Conservation (phyloP, 2,329 filamentous ascomycete genomes). For the Pezicula rhizophila region DNA sequence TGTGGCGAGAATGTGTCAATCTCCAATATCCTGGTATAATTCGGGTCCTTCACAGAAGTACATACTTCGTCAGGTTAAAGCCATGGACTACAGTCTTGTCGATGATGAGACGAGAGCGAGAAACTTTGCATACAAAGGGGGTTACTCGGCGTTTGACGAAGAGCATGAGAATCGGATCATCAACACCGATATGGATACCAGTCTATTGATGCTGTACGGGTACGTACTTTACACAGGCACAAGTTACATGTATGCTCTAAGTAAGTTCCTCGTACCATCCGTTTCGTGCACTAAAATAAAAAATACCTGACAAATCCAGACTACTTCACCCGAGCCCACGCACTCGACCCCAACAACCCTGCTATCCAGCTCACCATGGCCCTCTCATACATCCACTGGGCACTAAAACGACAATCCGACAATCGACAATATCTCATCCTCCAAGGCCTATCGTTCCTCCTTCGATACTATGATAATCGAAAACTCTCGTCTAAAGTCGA, state of each 20-base stretch:
- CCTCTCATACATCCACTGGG: constrained; percentile 80
- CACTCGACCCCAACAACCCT: constrained; percentile 69
- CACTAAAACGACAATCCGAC: constrained; percentile 80
- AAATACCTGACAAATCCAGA: constrained; percentile 34
- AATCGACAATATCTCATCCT: constrained; percentile 84
- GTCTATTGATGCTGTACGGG: constrained; percentile 80
- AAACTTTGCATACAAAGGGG: constrained; percentile 35
- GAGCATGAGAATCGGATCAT: constrained; percentile 23
- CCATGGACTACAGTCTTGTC: constrained; percentile 67
- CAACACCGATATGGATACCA: constrained; percentile 56
- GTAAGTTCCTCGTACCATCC: constrained; percentile 33
- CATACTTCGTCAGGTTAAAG: constrained; percentile 84
- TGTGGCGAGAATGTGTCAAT: constrained; percentile 70
- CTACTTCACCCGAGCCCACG: constrained; percentile 76
- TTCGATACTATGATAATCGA: constrained; percentile 63
- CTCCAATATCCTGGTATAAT: constrained; percentile 69
- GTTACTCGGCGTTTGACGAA: constrained; percentile 31
- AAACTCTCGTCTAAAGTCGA: constrained; percentile 29
- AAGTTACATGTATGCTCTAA: constrained; percentile 77
- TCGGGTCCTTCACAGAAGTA: constrained; percentile 83
- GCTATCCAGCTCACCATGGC: constrained; percentile 77
- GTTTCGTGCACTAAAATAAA: not conserved
- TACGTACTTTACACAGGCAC: constrained; percentile 82
- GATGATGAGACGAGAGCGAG: constrained; percentile 41
- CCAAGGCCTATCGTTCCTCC: constrained; percentile 78